Evolutionary conservation across 805 yeast species (phyloP), one percentile per base, ranked within the genome.

Genomic region (Candida jianshihensis): DNA sequence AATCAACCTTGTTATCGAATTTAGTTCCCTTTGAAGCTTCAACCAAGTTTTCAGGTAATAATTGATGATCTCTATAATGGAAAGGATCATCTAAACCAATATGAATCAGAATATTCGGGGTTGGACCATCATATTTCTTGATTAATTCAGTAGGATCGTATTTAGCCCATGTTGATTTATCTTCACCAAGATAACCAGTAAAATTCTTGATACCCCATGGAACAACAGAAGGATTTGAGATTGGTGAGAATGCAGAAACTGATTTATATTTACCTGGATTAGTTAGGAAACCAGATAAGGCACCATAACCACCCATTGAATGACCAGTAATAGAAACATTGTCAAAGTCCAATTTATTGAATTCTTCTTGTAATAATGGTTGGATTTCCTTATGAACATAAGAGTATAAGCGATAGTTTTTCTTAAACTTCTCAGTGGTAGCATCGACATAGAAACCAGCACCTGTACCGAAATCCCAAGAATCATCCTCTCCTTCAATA

Each of bases 301-400:
- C 95, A 39, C 97, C 98, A 56, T 74, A 86, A 1, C 98, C 98
- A 34, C 98, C 98, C 97, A 92, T 92, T 1, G 98, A 92, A 59
- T 92, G 97, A 30, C 98, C 98, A n/a, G 92, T 78, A 46, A 90
- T 75, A 16, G 90, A 73, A 35, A 78, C 70, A 28, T 73, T 79
- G 27, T 62, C 56, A 43, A 81, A 78, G 59, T 90, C 87, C 41
- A 90, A 63, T 11, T 50, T 47, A 22, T 44, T 34, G 37, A 57
- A 61, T 35, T 64, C 56, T 21, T 39, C 42, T 20, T 54, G 54
- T 12, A 70, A 58, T 46, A 86, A 63, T 20, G 60, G 61, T 18
- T 61, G 60, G 41, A 90, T 68, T 56, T 90, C 98, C 26, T 71
- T 59, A 48, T 78, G 79, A 19, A 90, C 75, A 53, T 90, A 90